phyloP scores from a whole-genome alignment of 805 yeast genomes.

The Henningerozyma blattae region DNA sequence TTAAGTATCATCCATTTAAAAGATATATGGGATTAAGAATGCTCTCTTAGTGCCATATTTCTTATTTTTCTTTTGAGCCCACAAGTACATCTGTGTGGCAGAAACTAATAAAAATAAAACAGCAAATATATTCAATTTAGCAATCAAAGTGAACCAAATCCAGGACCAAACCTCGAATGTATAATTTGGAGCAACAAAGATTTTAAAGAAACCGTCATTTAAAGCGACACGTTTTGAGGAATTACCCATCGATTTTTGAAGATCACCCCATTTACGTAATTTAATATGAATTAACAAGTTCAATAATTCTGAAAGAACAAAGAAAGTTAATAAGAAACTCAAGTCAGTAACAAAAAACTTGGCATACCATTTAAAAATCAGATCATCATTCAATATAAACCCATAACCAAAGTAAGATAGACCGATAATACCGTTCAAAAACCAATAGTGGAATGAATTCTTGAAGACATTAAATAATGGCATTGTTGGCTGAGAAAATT shows the following conservation, averaged over 20 bases:
- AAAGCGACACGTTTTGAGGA: slow-evolving; percentile 32
- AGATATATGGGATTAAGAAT: slow-evolving; percentile 65
- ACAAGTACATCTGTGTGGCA: slow-evolving; percentile 70
- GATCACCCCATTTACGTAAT: slow-evolving; percentile 39
- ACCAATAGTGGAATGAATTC: slow-evolving; percentile 87
- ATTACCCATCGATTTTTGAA: slow-evolving; percentile 24
- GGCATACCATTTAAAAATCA: slow-evolving; percentile 8
- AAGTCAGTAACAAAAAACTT: slow-evolving; percentile 10
- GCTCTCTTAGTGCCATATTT: slow-evolving; percentile 72
- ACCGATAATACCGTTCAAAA: slow-evolving; percentile 60
- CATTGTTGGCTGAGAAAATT: slow-evolving; percentile 85
- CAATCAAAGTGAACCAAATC: slow-evolving; percentile 54
- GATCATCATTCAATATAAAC: slow-evolving; percentile 11
- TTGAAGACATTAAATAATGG: slow-evolving; percentile 79
- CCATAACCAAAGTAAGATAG: slow-evolving; percentile 43
- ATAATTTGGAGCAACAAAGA: slow-evolving; percentile 88
- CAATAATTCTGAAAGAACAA: slow-evolving; percentile 53
- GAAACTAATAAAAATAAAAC: slow-evolving; percentile 61
- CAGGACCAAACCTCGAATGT: slow-evolving; percentile 76
- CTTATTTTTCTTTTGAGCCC: slow-evolving; percentile 84
- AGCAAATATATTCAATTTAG: slow-evolving; percentile 65
- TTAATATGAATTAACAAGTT: slow-evolving; percentile 63
- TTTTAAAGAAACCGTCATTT: slow-evolving; percentile 69
- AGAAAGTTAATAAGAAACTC: slow-evolving; percentile 29
- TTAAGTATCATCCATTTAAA: slow-evolving; percentile 23